These are phyloP conservation scores for Nakataea oryzae DNA, from an alignment of 2,329 filamentous ascomycete species.

Conservation along the genomic window DNA sequence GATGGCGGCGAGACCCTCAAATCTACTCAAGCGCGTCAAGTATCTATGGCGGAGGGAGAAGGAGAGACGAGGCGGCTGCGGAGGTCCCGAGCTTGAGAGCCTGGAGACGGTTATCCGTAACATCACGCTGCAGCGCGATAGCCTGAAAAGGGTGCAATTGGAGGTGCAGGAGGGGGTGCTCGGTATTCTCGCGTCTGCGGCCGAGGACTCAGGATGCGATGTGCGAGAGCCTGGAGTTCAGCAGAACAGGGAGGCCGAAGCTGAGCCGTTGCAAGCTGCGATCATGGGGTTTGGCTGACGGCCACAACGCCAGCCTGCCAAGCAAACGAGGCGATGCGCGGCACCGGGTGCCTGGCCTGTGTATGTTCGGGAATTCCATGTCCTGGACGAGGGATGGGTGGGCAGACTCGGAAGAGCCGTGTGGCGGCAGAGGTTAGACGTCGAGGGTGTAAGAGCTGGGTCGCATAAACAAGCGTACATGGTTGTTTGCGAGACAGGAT, in stretches of 20 bases:
- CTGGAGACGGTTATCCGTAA: neutral
- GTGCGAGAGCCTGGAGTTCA: neutral
- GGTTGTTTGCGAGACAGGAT: neutral
- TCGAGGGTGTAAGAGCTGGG: neutral
- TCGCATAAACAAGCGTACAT: neutral
- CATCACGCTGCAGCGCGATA: neutral
- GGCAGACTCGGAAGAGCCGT: too few relatives aligned
- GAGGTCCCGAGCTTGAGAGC: neutral
- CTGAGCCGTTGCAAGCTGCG: neutral
- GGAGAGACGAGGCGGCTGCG: neutral
- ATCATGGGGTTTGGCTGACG: neutral
- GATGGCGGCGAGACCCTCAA: neutral
- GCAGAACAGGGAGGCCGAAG: neutral
- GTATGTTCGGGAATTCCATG: neutral
- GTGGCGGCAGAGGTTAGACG: neutral
- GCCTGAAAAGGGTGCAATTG: neutral
- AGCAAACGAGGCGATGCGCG: neutral
- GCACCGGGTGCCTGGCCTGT: neutral
- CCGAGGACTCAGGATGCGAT: neutral
- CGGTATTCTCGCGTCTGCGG: neutral
- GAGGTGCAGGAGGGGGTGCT: neutral
- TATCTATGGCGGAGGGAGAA: neutral
- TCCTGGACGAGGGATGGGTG: neutral
- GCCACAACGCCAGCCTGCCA: neutral
- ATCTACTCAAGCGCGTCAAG: conserved; percentile 1